These are phyloP conservation scores for Corrigiola litoralis DNA, from an alignment of 179 eudicot species.

Conservation along the genomic window DNA sequence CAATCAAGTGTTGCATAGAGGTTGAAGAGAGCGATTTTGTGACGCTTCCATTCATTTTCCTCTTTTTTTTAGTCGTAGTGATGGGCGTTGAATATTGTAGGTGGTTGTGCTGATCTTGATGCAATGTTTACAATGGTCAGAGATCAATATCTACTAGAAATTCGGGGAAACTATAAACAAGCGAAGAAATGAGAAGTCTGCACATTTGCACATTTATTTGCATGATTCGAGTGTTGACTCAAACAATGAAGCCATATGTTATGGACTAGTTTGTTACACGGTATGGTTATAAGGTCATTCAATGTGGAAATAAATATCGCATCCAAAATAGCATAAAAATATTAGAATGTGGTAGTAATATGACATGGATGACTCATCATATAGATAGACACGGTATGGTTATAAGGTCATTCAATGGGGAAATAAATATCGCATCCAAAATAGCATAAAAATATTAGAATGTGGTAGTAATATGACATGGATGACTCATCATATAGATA, in stretches of 20 bases:
- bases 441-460: neutral
- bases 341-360: neutral
- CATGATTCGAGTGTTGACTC: conserved; percentile 22
- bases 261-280: conserved; percentile 24
- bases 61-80: neutral
- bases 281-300: neutral
- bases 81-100: neutral
- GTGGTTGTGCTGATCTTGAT: neutral
- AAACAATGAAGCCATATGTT: conserved; percentile 20
- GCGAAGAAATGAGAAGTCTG: neutral
- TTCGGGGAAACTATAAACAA: no score
- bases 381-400: no score
- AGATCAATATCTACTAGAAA: neutral
- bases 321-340: neutral
- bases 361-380: neutral
- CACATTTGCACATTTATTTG: conserved; percentile 12
- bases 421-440: neutral
- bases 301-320: conserved; percentile 5
- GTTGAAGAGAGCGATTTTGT: conserved; percentile 10
- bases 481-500: no score
- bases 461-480: neutral
- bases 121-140: neutral
- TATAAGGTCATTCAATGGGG: neutral
- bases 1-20: conserved; percentile 23
- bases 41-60: conserved; percentile 7